Conservation (phyloP, 164 flowering plant species). For the Chimonanthus salicifolius region DNA sequence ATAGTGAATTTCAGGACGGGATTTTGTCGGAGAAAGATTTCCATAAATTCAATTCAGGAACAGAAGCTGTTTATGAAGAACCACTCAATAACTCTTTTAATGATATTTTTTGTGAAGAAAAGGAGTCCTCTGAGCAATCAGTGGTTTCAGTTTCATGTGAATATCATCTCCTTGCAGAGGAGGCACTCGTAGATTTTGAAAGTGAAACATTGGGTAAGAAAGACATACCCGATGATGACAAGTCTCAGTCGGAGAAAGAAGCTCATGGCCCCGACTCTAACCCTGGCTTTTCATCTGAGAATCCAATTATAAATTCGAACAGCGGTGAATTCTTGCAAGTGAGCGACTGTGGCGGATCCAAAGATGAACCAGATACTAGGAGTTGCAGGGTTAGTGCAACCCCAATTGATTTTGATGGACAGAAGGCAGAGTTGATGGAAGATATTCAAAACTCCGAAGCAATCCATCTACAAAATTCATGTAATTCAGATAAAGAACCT, state of each 20-base stretch:
- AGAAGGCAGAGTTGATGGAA: neutral
- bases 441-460: neutral
- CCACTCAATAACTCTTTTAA: neutral
- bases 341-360: conserved; percentile 21
- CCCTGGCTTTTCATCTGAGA: neutral
- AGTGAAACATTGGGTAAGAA: conserved; percentile 2
- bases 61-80: conserved; percentile 11
- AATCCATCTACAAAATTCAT: neutral
- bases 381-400: neutral
- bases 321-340: conserved; percentile 13
- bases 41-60: conserved; percentile 4
- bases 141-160: neutral
- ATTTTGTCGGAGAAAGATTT: conserved; percentile 14
- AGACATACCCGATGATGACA: neutral
- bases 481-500: neutral
- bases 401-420: neutral
- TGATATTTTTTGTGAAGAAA: neutral
- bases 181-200: neutral
- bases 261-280: neutral
- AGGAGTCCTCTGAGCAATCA: neutral
- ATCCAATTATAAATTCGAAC: neutral
- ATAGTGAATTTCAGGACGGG: conserved; percentile 8
- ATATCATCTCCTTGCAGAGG: neutral
- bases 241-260: neutral
- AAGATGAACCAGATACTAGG: neutral